Base-by-base conservation (phyloP, 805 yeast species). In the Pichia cephalocereana region DNA sequence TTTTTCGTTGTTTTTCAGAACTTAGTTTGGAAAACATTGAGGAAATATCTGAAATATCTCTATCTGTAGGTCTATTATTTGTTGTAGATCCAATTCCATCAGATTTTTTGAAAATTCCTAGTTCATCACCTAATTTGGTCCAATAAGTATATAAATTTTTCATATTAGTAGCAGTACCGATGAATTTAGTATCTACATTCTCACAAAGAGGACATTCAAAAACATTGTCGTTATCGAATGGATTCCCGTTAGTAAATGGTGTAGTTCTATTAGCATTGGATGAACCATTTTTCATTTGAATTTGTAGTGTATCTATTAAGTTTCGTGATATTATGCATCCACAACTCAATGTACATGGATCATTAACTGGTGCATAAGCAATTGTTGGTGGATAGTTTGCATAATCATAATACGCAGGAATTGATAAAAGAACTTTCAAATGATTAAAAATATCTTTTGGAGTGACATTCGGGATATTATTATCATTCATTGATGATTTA, bases 201-300 rank as follows among this genome's bases (percentile, higher is more conserved):
- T 52, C 54, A 51, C 77, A 72, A 0, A 61, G 46, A 3, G 76
- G 76, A 47, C 77, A 72, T 15, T 34, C 4, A 8, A 34, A 10
- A 10, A 14, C 8, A 15, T 2, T 34, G 12, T 12, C 17, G 8
- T 3, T 34, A 7, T 46, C 26, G 14, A 34, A 28, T 12, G 18
- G 8, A 7, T 40, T 34, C n/a, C 14, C 14, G 3, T 6, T 15
- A 34, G 37, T 12, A 15, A 14, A 14, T 7, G 37, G 17, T 10
- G 37, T 15, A 4, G 37, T 14, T 12, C 15, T 14, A 34, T 7
- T 4, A 6, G 37, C 9, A 34, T 8, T 34, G 3, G 37, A 15
- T 10, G 18, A 34, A 14, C 37, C 37, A 34, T 15, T 34, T 34
- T 34, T 34, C n/a, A 34, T 12, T 34, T 15, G 17, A 5, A 15